These are phyloP conservation scores for Rosa persica DNA, from an alignment of 306 rosid genomes.

Conservation along the genomic window DNA sequence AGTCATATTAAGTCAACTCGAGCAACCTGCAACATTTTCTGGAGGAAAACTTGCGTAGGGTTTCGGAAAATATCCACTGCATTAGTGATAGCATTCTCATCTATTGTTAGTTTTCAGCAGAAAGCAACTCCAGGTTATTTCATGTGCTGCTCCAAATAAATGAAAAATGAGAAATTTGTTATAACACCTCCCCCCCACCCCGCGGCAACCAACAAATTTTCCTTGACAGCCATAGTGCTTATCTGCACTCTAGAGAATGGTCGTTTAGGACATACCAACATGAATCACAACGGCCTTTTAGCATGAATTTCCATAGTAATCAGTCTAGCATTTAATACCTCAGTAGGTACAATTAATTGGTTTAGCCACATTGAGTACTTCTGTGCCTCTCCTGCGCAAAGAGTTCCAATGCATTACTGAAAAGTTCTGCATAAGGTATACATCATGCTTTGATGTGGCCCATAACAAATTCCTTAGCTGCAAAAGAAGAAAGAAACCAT, in stretches of 20 bases:
- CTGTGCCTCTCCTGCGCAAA: conserved; percentile 61
- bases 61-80: conserved; percentile 71
- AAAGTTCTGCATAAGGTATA: conserved; percentile 88
- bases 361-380: conserved; percentile 73
- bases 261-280: conserved; percentile 26
- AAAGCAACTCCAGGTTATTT: conserved; percentile 68
- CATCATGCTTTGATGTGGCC: conserved; percentile 97
- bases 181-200: conserved; percentile 51
- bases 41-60: conserved; percentile 44
- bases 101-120: conserved; percentile 75
- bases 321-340: conserved; percentile 46
- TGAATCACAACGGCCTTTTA: not conserved
- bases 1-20: conserved; percentile 13
- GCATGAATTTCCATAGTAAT: not conserved
- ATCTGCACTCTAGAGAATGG: conserved; percentile 83
- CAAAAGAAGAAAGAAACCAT: conserved; percentile 32
- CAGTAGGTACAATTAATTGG: conserved; percentile 65
- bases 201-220: conserved; percentile 76
- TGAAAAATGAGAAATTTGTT: conserved; percentile 2
- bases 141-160: conserved; percentile 52
- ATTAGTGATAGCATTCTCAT: conserved; percentile 86
- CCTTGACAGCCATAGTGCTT: conserved; percentile 93
- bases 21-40: not conserved
- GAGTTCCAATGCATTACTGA: conserved; percentile 94
- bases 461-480: conserved; percentile 88